Evolutionary conservation across 2,329 filamentous ascomycete genomes (phyloP).

Genomic region (Fusarium nanum): DNA sequence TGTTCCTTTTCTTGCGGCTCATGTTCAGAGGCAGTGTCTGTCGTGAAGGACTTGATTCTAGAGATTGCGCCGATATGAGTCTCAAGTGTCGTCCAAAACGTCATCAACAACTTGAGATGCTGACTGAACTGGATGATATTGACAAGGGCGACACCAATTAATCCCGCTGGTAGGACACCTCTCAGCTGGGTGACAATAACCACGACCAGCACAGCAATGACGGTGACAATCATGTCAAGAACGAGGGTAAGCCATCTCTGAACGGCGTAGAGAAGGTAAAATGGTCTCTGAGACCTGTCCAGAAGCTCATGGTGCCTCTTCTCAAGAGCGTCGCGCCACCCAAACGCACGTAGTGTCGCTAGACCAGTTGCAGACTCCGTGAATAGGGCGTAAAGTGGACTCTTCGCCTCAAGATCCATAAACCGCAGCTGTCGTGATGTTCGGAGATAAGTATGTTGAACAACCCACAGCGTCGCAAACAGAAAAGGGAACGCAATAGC

Average conservation of each 20-base stretch:
- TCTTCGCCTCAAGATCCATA: slow-evolving; percentile 63
- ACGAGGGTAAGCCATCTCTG: slow-evolving; percentile 44
- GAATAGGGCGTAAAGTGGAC: slow-evolving; percentile 62
- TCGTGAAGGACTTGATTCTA: slow-evolving; percentile 38
- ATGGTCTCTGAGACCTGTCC: slow-evolving; percentile 59
- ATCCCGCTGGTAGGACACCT: slow-evolving; percentile 10
- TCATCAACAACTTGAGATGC: slow-evolving; percentile 47
- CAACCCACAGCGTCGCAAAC: slow-evolving; percentile 21
- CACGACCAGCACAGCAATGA: slow-evolving; percentile 36
- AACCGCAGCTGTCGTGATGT: slow-evolving; percentile 65
- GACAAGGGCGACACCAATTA: slow-evolving; percentile 45
- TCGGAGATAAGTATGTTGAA: slow-evolving; percentile 52
- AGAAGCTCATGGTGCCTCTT: slow-evolving; percentile 50
- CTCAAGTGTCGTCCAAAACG: slow-evolving; percentile 49
- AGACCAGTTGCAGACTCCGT: slow-evolving; percentile 60
- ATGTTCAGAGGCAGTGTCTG: slow-evolving; percentile 25
- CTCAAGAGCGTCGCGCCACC: slow-evolving; percentile 55
- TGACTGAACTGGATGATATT: slow-evolving; percentile 49
- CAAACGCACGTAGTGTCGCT: slow-evolving; percentile 61
- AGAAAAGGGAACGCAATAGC: slow-evolving; percentile 36
- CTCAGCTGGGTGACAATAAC: slow-evolving; percentile 33
- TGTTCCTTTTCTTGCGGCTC: slow-evolving; percentile 29
- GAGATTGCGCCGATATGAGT: slow-evolving; percentile 47
- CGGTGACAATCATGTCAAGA: slow-evolving; percentile 40
- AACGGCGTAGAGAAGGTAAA: slow-evolving; percentile 55